phyloP scores from a whole-genome alignment of 129 eudicot species.

The Apium graveolens region DNA sequence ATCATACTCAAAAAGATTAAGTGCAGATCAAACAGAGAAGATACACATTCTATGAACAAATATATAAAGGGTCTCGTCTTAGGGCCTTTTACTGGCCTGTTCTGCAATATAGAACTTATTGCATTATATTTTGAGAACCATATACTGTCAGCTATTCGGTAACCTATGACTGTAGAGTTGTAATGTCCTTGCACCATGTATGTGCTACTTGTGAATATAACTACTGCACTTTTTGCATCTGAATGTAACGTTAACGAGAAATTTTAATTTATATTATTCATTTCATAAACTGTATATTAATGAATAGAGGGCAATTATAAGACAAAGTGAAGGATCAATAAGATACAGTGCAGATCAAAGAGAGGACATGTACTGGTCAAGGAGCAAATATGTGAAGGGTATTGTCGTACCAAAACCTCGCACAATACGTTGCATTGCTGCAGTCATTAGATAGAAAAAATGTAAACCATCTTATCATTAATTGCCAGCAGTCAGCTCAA shows the following conservation, averaged over 20 bases:
- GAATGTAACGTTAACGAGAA: neutral
- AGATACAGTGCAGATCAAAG: neutral
- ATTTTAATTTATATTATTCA: neutral
- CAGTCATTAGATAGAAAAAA: neutral
- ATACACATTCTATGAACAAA: neutral
- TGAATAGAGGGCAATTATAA: neutral
- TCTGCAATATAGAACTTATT: neutral
- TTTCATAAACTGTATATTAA: neutral
- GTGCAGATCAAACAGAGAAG: neutral
- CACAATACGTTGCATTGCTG: neutral
- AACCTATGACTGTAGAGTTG: neutral
- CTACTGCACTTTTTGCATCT: neutral
- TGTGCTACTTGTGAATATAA: neutral
- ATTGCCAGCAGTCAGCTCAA: neutral
- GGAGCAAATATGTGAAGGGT: neutral
- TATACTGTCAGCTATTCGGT: neutral
- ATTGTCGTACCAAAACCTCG: no score
- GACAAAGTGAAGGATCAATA: neutral
- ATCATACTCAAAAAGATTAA: neutral
- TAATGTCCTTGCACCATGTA: neutral
- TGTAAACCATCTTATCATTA: neutral
- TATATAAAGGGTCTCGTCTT: neutral
- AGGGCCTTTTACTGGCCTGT: neutral
- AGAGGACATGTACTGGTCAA: neutral
- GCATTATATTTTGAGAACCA: neutral